Percentiles rank a stretch among this genome's conserved stretches.
Evolutionary conservation across 108 stramenopile genomes (phyloP).

Genomic region (Fragilaria radians): DNA sequence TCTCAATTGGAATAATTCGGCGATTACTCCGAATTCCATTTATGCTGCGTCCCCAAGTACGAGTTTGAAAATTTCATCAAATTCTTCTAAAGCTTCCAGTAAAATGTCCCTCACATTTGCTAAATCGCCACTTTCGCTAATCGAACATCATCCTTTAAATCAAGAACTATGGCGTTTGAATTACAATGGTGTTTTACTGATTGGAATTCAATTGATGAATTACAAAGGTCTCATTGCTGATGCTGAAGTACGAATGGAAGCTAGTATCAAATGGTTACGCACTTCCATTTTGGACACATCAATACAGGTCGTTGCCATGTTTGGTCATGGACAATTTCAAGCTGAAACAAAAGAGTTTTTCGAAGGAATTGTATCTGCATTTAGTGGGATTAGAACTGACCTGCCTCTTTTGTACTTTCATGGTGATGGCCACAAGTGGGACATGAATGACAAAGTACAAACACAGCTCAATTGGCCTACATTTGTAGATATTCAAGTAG

Average conservation of each 20-base stretch:
- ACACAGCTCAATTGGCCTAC: slow-evolving; percentile 15
- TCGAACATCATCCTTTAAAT: background rate
- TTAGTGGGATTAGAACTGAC: slow-evolving; percentile 3
- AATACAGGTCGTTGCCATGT: slow-evolving; percentile 14
- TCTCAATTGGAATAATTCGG: slow-evolving; percentile 10
- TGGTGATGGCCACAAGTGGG: slow-evolving; percentile 31
- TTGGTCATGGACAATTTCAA: slow-evolving; percentile 17
- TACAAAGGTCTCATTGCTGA: background rate
- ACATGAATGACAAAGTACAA: slow-evolving; percentile 13
- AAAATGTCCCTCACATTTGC: no score
- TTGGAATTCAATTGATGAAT: slow-evolving; percentile 14
- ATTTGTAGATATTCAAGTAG: slow-evolving; percentile 17
- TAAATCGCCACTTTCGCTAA: background rate
- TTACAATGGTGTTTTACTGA: slow-evolving; percentile 17
- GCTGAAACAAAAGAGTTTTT: slow-evolving; percentile 11
- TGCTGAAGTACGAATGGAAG: slow-evolving; percentile 11
- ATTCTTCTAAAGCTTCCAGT: no score
- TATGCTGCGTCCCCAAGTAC: no score
- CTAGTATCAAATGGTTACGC: slow-evolving; percentile 18
- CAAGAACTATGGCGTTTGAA: slow-evolving; percentile 14
- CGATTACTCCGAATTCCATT: no score
- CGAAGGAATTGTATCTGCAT: slow-evolving; percentile 3
- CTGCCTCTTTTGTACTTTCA: slow-evolving; percentile 22
- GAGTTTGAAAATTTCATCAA: no score
- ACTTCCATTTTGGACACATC: background rate